These are phyloP conservation scores for Raffaelea albimanens DNA, from an alignment of 2,329 filamentous ascomycete genomes.

Conservation along the genomic window DNA sequence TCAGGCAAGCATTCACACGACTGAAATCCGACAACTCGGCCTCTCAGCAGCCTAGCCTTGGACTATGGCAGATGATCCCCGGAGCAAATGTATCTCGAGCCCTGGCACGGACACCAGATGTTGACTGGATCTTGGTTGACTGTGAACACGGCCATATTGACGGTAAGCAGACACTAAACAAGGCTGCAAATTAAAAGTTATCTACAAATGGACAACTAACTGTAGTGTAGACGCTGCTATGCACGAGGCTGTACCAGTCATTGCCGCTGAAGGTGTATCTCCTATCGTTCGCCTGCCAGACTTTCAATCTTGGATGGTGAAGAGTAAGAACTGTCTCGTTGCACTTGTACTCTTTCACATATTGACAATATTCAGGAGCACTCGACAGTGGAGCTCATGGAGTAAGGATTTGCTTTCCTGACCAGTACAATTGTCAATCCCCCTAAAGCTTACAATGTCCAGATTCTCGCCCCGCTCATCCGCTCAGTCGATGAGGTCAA, in stretches of 20 bases:
- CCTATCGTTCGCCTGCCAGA: constrained; percentile 50
- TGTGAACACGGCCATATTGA: constrained; percentile 49
- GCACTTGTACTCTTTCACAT: constrained; percentile 12
- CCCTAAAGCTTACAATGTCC: no score
- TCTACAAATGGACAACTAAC: no score
- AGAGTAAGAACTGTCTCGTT: constrained; percentile 27
- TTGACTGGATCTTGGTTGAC: constrained; percentile 58
- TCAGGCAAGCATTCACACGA: constrained; percentile 39
- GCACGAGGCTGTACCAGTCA: constrained; percentile 48
- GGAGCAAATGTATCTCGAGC: constrained; percentile 49
- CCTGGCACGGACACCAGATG: constrained; percentile 49
- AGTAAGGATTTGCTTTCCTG: constrained; percentile 22
- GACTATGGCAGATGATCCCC: constrained; percentile 56
- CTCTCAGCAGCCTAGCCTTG: constrained; percentile 31
- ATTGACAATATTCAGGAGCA: constrained; percentile 32
- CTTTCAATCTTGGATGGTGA: constrained; percentile 46
- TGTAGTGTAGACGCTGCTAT: constrained; percentile 37
- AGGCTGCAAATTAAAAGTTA: not conserved
- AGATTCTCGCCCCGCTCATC: constrained; percentile 44
- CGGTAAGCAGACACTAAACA: constrained; percentile 21
- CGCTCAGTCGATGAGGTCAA: constrained; percentile 43
- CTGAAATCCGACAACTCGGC: constrained; percentile 20
- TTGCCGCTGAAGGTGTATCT: constrained; percentile 43
- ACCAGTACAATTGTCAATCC: not conserved
- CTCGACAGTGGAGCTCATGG: constrained; percentile 49